Base-by-base conservation (phyloP, 192 early-diverging fungal species). In the Lobosporangium transversale region DNA sequence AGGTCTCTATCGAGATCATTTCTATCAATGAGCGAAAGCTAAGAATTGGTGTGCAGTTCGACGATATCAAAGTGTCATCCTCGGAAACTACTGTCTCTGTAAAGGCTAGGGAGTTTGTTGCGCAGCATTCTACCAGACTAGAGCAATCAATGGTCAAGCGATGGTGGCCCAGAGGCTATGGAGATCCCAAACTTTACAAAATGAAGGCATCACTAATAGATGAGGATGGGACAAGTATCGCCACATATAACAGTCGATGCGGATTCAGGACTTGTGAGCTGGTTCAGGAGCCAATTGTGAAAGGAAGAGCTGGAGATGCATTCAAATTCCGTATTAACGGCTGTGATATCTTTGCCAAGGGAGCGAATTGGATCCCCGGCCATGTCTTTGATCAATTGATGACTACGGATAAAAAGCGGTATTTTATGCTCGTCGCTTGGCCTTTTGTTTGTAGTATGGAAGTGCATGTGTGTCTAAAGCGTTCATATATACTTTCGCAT, bases 361-460 rank as follows among this genome's bases (percentile, higher is more conserved):
- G 87, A 2, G 54, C 70, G 14, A 89, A 89, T 54, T 89, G 87
- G 87, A 88, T 89, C 40, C 88, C 88, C 2, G 84, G 85, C 2
- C 83, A 89, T 62, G 70, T 69, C 33, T 84, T 89, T 63, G 62
- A 84, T 49, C 47, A 35, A 1, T 47, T 55, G 15, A 49, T 71
- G 62, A 62, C 67, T 1, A 48, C 44, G 42, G 56, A 66, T 4
- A 61, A 66, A 32, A 75, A 75, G 45, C 32, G n/a, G n/a, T 24
- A 18, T 47, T 27, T 2, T 24, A 0, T n/a, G n/a, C n/a, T n/a
- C n/a, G n/a, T n/a, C n/a, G n/a, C n/a, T n/a, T n/a, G n/a, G n/a
- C n/a, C n/a, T 18, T 60, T 24, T 48, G 1, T 0, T 33, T 44
- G 1, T 1, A 23, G 23, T 12, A 31, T 55, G 36, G 15, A 48